Base-by-base conservation (phyloP, 768 basidiomycete genomes). In the Ramaria sp. region DNA sequence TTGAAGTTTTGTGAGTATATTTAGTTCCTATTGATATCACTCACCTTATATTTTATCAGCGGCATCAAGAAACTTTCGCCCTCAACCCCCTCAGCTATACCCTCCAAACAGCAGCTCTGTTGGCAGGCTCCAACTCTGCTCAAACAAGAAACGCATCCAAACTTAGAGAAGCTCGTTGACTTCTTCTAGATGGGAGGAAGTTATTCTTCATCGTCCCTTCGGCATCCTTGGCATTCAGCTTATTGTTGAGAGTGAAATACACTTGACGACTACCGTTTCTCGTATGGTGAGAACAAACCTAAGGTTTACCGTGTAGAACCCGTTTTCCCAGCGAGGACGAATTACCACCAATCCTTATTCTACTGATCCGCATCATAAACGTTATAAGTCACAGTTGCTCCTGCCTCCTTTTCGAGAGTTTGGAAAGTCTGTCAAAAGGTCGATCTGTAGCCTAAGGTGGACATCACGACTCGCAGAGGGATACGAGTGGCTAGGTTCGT, bases 51-150 rank as follows among this genome's bases (percentile, higher is more conserved):
- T 9, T 27, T 12, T 48, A 32, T 4, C 63, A 99, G 96, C 59
- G 96, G 98, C 80, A 86, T 98, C 71, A 95, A 93, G 71, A 92
- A 84, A 64, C 96, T 96, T 0, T 98, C 96, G 0, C 67, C 99
- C 16, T 88, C 94, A 3, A 80, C 83, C 0, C 74, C 81, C 4
- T 76, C 75, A 22, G 86, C 85, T 36, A 82, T 98, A 38, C n/a
- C 42, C 5, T 16, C 51, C 15, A 52, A 52, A n/a, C 34, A 44
- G 22, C 43, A 34, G 22, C 32, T 55, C 13, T 99, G 96, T 73
- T 81, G 93, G 66, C 91, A 95, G 67, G 88, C 89, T 1, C 95
- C 96, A 7, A 88, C 91, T 4, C 89, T 91, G 63, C 77, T 99
- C 13, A 89, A 96, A 66, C 73, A 81, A 64, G 82, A 82, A 6